Evolutionary conservation across 495 filamentous ascomycete species (phyloP), one percentile per base, ranked within the genome.

Genomic region (Sabuloglossum arenarium): DNA sequence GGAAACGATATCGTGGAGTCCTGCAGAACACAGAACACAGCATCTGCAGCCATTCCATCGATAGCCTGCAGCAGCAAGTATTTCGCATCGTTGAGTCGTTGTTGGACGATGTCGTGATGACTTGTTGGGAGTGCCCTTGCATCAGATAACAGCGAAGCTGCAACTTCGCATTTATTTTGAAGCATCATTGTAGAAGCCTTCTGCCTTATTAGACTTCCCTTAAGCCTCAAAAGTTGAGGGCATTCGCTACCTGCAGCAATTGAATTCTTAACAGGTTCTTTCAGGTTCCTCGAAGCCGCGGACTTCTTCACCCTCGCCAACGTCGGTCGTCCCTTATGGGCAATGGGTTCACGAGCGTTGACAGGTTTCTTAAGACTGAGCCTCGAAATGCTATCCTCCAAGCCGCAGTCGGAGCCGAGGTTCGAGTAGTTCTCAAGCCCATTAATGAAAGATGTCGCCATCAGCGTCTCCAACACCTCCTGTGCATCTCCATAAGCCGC

Each of bases 1-100:
- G 88, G 87, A 58, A 88, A 77, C 0, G 84, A 88, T 31, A 91
- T 82, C 4, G 87, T 94, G 6, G 91, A 97, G 58, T 98, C 91
- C 8, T 87, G 84, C 25, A 98, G 73, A 19, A 89, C 80, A 39
- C 85, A 91, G 65, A 88, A 94, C 0, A 89, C 82, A 10, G 88
- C 82, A 69, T 97, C 87, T 3, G 75, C 71, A 14, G 78, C 73
- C 68, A 98, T 80, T 52, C 80, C 73, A 21, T 80, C 77, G 59
- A 83, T 66, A 54, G 76, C 81, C 66, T 79, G 72, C 6, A 73
- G 66, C 55, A 85, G 66, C 8, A 79, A 68, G 39, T 75, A 70
- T 45, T 74, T 73, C 1, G 80, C 79, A 65, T 75, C 72, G n/a
- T 72, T 66, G n/a, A 84, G 64, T 12, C 73, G 70, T 46, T 76